Evolutionary conservation across 208 protist species (phyloP).

Genomic region (Crithidia brevicula): DNA sequence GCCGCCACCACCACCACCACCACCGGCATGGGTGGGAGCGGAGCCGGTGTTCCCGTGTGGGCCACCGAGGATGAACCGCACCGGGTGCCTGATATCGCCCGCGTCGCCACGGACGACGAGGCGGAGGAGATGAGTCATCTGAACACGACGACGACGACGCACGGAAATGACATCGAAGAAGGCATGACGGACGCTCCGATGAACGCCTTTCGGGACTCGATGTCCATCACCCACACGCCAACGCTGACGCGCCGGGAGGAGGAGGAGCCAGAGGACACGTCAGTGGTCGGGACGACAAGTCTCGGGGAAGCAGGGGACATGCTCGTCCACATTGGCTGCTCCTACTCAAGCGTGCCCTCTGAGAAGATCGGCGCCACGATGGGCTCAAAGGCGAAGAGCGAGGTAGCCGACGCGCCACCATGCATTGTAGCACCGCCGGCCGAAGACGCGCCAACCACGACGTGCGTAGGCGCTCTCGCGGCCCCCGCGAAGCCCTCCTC

Average conservation of each 20-base stretch:
- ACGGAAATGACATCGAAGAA: constrained; percentile 10
- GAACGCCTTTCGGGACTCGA: constrained; percentile 26
- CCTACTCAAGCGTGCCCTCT: constrained; percentile 6
- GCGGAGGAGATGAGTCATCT: neutral
- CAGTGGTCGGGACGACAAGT: constrained; percentile 10
- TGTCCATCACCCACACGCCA: constrained; percentile 27
- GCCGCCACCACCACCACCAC: neutral
- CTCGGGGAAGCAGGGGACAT: constrained; percentile 9
- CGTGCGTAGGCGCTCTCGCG: neutral
- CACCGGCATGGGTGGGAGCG: neutral
- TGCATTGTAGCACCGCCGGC: neutral
- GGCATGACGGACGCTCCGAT: constrained; percentile 23
- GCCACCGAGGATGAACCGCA: neutral
- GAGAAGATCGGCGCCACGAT: neutral
- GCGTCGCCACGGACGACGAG: neutral
- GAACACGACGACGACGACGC: constrained; percentile 9
- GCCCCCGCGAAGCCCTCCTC: neutral
- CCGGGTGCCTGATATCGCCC: neutral
- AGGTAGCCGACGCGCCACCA: neutral
- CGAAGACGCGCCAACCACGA: neutral
- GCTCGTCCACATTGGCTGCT: constrained; percentile 12
- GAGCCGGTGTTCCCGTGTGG: neutral
- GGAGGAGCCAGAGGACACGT: constrained; percentile 17
- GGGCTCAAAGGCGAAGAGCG: neutral
- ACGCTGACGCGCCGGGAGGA: constrained; percentile 17